phyloP scores from a whole-genome alignment of 1,284 basidiomycete species.

The Pascua guehoae region DNA sequence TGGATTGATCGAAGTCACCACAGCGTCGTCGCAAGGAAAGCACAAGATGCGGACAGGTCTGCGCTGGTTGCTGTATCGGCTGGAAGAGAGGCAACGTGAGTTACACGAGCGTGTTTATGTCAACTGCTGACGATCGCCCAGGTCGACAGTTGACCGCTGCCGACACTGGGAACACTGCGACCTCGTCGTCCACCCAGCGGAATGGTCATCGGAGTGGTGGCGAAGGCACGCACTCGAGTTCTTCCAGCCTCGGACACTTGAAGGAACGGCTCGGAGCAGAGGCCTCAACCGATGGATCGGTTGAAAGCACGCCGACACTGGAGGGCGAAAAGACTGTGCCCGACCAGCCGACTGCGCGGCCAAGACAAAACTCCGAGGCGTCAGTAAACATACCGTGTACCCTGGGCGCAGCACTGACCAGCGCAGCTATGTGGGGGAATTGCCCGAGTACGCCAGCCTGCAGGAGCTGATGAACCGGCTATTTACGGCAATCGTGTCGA shows the following conservation, averaged over 20 bases:
- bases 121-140: not conserved
- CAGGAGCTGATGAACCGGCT: conserved; percentile 37
- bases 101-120: not conserved
- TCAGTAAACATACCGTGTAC: not conserved
- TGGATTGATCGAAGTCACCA: conserved; percentile 47
- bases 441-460: conserved; percentile 17
- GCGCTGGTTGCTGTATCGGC: conserved; percentile 43
- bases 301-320: conserved; percentile 6
- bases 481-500: conserved; percentile 41
- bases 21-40: conserved; percentile 37
- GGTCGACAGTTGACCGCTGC: no score
- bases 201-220: no score
- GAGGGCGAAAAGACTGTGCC: conserved; percentile 5
- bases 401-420: no score
- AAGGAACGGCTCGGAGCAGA: no score
- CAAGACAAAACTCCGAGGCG: not conserved
- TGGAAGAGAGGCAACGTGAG: conserved; percentile 42
- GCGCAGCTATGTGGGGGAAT: not conserved
- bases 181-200: no score
- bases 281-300: conserved; percentile 7
- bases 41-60: conserved; percentile 48
- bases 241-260: conserved; percentile 22
- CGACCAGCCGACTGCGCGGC: not conserved
- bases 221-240: conserved; percentile 26
- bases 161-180: no score